Base-by-base conservation (phyloP, 495 filamentous ascomycete species). In the Podospora pseudoanserina region DNA sequence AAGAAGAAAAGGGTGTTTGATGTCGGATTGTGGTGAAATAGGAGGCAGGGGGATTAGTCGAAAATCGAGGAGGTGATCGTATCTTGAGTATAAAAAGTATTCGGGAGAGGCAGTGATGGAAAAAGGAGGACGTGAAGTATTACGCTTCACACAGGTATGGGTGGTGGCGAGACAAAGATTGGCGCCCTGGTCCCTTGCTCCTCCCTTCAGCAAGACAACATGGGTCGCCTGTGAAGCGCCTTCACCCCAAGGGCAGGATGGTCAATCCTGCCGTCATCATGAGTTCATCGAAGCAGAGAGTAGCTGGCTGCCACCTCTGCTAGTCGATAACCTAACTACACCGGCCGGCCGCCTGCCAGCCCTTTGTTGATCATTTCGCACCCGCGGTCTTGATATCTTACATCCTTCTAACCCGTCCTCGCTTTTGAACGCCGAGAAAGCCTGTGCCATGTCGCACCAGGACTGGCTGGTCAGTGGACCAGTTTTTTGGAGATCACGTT, bases 341-440 rank as follows among this genome's bases (percentile, higher is more conserved):
- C 15, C 18, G n/a, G 55, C n/a, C 18, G n/a, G 18, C 55, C 55
- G n/a, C 23, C 55, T 58, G 55, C 55, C n/a, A 58, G 6, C 55
- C 55, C 6, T 58, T 19, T 20, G 55, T 18, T n/a, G n/a, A 20
- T 58, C 23, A 20, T 20, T 4, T 19, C 7, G 15, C 9, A 49
- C 7, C 13, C 9, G 39, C 39, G 7, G 39, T 49, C 39, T 11
- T 16, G 39, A 16, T 49, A 49, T 49, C 39, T 11, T 16, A 49
- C 15, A 11, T 58, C 23, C 55, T n/a, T 23, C n/a, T 58, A 19
- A 19, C 19, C 6, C 13, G 11, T 26, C 55, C 55, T 58, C 55
- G 55, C 55, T 20, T 58, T 58, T 19, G 55, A 58, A 58, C 55
- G 18, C 55, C 55, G n/a, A 58, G 55, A 19, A 58, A 20, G 23